Percentiles rank a stretch among this genome's conserved stretches.
phyloP scores from a whole-genome alignment of 2,329 filamentous ascomycete species.

The Ophiostoma piceae region DNA sequence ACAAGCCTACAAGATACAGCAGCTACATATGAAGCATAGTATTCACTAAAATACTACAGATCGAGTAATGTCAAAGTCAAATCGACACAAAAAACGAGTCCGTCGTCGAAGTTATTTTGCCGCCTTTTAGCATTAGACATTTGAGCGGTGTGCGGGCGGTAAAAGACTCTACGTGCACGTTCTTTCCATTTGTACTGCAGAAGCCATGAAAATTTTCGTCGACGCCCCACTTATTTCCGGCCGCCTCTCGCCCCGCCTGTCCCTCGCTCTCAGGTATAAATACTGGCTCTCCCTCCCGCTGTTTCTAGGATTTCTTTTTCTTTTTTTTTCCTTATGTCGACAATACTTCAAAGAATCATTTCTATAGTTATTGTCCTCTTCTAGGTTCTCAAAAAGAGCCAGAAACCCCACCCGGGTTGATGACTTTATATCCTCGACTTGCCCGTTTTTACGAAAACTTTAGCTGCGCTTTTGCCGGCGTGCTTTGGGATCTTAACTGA shows the following conservation, averaged over 20 bases:
- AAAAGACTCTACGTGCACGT: neutral
- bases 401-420: slow-evolving; percentile 95
- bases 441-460: slow-evolving; percentile 26
- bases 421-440: slow-evolving; percentile 74
- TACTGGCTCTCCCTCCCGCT: slow-evolving; percentile 22
- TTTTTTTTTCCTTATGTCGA: slow-evolving; percentile 55
- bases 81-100: neutral
- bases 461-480: slow-evolving; percentile 18
- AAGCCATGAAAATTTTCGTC: neutral
- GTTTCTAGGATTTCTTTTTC: slow-evolving; percentile 34
- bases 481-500: slow-evolving; percentile 10
- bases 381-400: slow-evolving; percentile 89
- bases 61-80: neutral
- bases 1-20: too few species aligned
- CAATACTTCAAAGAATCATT: slow-evolving; percentile 81
- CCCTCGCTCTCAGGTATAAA: slow-evolving; percentile 12
- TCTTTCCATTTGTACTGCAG: neutral
- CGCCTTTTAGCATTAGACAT: neutral
- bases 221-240: neutral
- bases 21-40: too few species aligned
- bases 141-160: neutral
- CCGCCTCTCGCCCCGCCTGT: neutral
- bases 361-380: slow-evolving; percentile 94
- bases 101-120: slow-evolving; percentile 1
- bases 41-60: neutral